These are phyloP conservation scores for Plasmodium sp. DNA, from an alignment of 169 alveolate species.

Conservation along the genomic window DNA sequence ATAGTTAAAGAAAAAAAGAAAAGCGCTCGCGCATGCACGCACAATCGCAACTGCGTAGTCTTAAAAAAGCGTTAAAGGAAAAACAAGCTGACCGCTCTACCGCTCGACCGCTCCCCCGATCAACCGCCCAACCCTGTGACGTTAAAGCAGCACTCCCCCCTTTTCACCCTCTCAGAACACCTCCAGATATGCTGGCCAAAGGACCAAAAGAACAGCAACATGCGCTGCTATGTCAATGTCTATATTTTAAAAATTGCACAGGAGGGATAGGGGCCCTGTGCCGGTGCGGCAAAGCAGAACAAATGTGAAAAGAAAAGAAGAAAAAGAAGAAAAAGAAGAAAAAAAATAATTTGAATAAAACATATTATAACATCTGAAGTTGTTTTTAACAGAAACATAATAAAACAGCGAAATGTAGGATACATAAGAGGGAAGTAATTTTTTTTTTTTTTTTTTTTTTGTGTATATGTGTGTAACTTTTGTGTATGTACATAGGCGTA, in stretches of 20 bases:
- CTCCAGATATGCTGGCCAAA: slow-evolving; percentile 72
- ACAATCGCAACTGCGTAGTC: background rate
- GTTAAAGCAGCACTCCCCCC: background rate
- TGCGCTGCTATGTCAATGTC: slow-evolving; percentile 54
- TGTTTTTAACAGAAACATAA: slow-evolving; percentile 26
- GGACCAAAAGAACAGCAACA: slow-evolving; percentile 40
- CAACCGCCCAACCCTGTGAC: background rate
- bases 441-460: background rate
- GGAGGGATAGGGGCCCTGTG: background rate
- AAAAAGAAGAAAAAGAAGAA: background rate
- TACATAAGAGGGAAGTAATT: background rate
- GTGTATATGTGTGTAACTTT: background rate
- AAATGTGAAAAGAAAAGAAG: background rate
- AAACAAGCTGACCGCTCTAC: background rate
- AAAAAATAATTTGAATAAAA: slow-evolving; percentile 16
- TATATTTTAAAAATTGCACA: slow-evolving; percentile 26
- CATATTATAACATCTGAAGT: slow-evolving; percentile 1
- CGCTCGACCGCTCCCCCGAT: background rate
- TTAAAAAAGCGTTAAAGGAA: background rate
- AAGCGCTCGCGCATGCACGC: background rate
- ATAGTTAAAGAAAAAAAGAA: slow-evolving; percentile 29
- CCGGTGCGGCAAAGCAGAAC: background rate
- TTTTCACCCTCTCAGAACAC: slow-evolving; percentile 20
- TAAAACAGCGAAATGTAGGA: background rate
- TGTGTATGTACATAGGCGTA: background rate